These are phyloP conservation scores for Hyphodiscus hymeniophilus DNA, from an alignment of 495 filamentous ascomycete species.

Conservation along the genomic window DNA sequence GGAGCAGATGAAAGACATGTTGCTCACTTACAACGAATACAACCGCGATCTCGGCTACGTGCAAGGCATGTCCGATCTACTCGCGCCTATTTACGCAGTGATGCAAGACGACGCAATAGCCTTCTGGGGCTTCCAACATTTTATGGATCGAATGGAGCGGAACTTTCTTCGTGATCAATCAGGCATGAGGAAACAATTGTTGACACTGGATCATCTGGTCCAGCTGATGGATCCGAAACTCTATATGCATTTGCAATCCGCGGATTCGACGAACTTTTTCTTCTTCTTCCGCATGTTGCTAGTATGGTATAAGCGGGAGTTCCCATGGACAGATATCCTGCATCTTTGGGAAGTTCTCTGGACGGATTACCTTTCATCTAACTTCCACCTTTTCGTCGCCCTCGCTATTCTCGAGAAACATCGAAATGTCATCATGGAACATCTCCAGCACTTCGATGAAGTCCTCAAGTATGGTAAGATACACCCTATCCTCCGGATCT, in stretches of 20 bases:
- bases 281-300: constrained; percentile 99
- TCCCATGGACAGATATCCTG: constrained; percentile 77
- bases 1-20: constrained; percentile 98
- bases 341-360: constrained; percentile 89
- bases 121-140: constrained; percentile 93
- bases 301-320: constrained; percentile 98
- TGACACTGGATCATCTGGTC: constrained; percentile 85
- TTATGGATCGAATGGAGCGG: constrained; percentile 97
- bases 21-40: constrained; percentile 95
- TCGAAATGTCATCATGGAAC: constrained; percentile 85
- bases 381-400: constrained; percentile 91
- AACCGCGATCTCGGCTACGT: constrained; percentile 92
- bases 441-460: constrained; percentile 92
- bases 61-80: constrained; percentile 95
- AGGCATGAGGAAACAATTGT: constrained; percentile 87
- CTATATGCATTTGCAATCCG: constrained; percentile 79
- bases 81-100: constrained; percentile 93
- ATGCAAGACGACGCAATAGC: constrained; percentile 95
- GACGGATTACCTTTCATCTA: constrained; percentile 83
- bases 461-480: constrained; percentile 87
- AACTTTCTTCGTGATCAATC: constrained; percentile 95
- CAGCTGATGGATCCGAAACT: constrained; percentile 94
- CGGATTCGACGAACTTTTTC: constrained; percentile 96
- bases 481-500: not conserved
- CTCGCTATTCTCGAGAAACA: constrained; percentile 95